Conservation (phyloP, 352 stramenopile species). For the Phytopythium ostracodes region DNA sequence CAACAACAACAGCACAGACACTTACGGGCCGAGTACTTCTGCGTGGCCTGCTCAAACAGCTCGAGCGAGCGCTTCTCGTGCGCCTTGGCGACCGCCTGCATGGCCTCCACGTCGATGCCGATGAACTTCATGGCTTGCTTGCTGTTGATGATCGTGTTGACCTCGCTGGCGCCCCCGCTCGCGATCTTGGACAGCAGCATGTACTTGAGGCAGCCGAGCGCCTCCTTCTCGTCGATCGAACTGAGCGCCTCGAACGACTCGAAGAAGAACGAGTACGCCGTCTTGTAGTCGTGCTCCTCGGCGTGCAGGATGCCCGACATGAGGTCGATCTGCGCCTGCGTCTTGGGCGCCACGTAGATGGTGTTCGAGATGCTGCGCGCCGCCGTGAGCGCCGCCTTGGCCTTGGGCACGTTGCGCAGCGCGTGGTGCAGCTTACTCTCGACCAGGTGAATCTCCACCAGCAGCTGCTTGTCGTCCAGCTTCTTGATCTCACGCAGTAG, state of each 20-base stretch:
- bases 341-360: constrained; percentile 95
- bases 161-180: constrained; percentile 88
- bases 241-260: constrained; percentile 96
- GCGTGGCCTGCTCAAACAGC: constrained; percentile 77
- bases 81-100: constrained; percentile 94
- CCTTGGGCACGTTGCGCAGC: constrained; percentile 96
- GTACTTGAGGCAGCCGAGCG: constrained; percentile 94
- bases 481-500: constrained; percentile 98
- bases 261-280: constrained; percentile 99
- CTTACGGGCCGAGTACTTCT: constrained; percentile 85
- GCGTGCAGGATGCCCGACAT: constrained; percentile 97
- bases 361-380: constrained; percentile 96
- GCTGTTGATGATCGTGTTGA: constrained; percentile 93
- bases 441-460: constrained; percentile 98
- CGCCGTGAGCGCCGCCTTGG: constrained; percentile 95
- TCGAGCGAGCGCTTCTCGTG: constrained; percentile 94
- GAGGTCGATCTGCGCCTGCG: constrained; percentile 95
- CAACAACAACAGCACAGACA: constrained; percentile 5
- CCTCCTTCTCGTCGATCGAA: constrained; percentile 84
- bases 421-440: constrained; percentile 98
- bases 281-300: constrained; percentile 99
- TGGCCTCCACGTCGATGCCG: constrained; percentile 93
- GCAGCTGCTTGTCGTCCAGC: constrained; percentile 98
- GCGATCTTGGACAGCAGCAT: constrained; percentile 98
- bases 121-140: constrained; percentile 98